Evolutionary conservation across 371 early-diverging fungal species (phyloP), one percentile per base, ranked within the genome.

Genomic region (Actinomucor elegans): DNA sequence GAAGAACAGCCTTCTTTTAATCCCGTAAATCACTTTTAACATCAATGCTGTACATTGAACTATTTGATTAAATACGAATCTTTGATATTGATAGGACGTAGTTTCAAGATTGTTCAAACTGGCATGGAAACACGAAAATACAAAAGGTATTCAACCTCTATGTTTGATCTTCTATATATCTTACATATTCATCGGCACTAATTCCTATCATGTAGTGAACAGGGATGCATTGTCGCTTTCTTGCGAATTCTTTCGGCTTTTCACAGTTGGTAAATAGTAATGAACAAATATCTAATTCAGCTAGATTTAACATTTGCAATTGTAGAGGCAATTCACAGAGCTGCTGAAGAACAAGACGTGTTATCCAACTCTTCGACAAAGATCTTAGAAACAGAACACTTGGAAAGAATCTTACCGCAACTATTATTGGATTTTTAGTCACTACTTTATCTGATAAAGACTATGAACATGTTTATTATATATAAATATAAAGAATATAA

Each of bases 181-280:
- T 24, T 14, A 17, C n/a, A 23, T 35, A 17, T 33, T 48, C 21
- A 18, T 40, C 21, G 12, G 9, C 7, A 15, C 37, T 37, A 21
- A 21, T 21, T 21, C 17, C 23, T 7, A 33, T 27, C 10, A 5
- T 47, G 4, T 50, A 75, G 75, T 46, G 6, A 62, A 64, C 8
- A 75, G 65, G 31, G 69, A 75, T 5, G 75, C 75, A 2, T 15
- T 75, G 28, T 44, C 57, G 15, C 34, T 75, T 17, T 66, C 72
- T 18, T 50, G 64, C 23, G 72, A 75, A 38, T 69, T 67, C 43
- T 43, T 75, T 21, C 38, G 72, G 0, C 32, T 71, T 20, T 69
- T 75, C 32, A 64, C 63, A 18, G 46, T 62, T 48, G 75, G 63
- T 63, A 57, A 41, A 15, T n/a, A 15, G 28, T 26, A n/a, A 11